These are phyloP conservation scores for Botrytis fragariae DNA, from an alignment of 2,329 filamentous ascomycete species.

Conservation along the genomic window DNA sequence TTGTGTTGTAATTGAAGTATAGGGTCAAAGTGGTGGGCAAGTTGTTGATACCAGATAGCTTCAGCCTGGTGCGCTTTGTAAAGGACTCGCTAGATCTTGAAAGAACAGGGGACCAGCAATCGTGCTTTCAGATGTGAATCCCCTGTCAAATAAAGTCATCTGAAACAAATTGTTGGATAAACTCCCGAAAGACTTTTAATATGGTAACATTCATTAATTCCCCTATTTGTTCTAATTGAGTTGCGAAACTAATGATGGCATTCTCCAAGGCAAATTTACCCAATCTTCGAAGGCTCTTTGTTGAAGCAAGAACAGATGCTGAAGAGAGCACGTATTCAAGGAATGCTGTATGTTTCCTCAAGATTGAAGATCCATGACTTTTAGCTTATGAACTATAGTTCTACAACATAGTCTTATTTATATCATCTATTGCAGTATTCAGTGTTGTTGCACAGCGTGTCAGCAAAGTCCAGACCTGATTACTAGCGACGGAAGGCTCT, in stretches of 20 bases:
- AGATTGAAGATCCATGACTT: slow-evolving; percentile 15
- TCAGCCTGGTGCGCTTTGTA: slow-evolving; percentile 19
- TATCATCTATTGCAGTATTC: slow-evolving; percentile 93
- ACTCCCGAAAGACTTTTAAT: slow-evolving; percentile 16
- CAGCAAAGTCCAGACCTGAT: slow-evolving; percentile 31
- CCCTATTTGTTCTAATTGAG: slow-evolving; percentile 5
- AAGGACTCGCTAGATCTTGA: slow-evolving; percentile 15
- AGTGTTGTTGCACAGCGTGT: slow-evolving; percentile 89
- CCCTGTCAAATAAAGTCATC: slow-evolving; percentile 25
- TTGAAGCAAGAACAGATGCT: slow-evolving; percentile 86
- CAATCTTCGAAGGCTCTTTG: slow-evolving; percentile 93
- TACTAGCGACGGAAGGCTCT: slow-evolving; percentile 1
- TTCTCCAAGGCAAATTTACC: slow-evolving; percentile 67
- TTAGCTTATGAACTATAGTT: slow-evolving; percentile 58
- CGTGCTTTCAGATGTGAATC: slow-evolving; percentile 21
- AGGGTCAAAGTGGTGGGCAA: slow-evolving; percentile 11
- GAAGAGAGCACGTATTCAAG: slow-evolving; percentile 94
- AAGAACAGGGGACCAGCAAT: slow-evolving; percentile 23
- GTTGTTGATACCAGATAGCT: slow-evolving; percentile 17
- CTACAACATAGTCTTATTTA: slow-evolving; percentile 95
- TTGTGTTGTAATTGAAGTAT: slow-evolving; percentile 16
- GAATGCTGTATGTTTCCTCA: slow-evolving; percentile 67
- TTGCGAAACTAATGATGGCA: slow-evolving; percentile 26
- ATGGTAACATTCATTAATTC: slow-evolving; percentile 29
- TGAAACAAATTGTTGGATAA: slow-evolving; percentile 26